Evolutionary conservation across 108 stramenopile species (phyloP).

Genomic region (Cyclotella baltica): DNA sequence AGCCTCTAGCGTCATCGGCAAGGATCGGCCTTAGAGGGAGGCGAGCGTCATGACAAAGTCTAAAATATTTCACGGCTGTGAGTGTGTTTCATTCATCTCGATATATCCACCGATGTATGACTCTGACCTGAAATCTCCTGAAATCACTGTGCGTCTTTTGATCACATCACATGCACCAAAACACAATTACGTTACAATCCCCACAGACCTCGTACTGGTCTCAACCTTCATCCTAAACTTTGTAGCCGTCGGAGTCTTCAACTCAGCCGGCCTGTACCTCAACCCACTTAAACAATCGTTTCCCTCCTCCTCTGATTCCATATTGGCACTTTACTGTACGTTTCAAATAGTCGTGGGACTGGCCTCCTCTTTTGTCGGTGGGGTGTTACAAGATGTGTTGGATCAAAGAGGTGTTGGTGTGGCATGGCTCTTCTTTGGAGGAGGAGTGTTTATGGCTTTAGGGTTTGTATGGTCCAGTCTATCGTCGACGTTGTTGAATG

Average conservation of each 20-base stretch:
- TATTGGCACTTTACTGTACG: slow-evolving; percentile 2
- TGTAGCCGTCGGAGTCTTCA: slow-evolving; percentile 2
- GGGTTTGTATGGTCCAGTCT: not conserved
- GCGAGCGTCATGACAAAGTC: too few species aligned
- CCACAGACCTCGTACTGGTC: not conserved
- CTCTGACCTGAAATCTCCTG: too few species aligned
- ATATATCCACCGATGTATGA: too few species aligned
- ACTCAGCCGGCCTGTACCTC: not conserved
- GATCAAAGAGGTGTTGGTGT: not conserved
- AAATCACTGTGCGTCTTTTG: too few species aligned
- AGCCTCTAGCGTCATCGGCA: too few species aligned
- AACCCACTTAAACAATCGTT: not conserved
- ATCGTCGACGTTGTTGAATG: not conserved
- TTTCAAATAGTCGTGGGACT: slow-evolving; percentile 3
- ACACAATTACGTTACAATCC: too few species aligned
- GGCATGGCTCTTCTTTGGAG: slow-evolving; percentile 16
- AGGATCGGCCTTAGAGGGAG: too few species aligned
- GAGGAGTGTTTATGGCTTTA: slow-evolving; percentile 5
- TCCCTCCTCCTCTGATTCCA: not conserved
- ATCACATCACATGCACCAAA: too few species aligned
- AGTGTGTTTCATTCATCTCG: too few species aligned
- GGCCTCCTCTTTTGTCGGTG: slow-evolving; percentile 10
- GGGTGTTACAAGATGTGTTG: not conserved
- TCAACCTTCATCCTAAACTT: slow-evolving; percentile 1
- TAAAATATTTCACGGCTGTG: too few species aligned